phyloP scores from a whole-genome alignment of 306 rosid species.

The Urtica urens region DNA sequence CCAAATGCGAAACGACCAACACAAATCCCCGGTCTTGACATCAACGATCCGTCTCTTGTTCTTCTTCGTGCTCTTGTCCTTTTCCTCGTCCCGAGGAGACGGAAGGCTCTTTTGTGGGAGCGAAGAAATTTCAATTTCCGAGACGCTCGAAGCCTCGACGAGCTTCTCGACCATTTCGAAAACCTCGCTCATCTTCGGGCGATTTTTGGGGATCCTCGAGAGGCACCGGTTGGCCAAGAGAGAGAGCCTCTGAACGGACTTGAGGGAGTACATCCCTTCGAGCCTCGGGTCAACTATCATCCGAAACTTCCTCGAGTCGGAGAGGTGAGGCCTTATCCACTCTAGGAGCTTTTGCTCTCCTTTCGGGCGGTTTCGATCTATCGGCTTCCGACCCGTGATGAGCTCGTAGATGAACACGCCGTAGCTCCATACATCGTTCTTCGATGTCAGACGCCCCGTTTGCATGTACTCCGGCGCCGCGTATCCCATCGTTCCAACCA shows the following conservation, averaged over 20 bases:
- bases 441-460: conserved; percentile 81
- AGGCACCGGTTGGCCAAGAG: conserved; percentile 71
- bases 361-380: conserved; percentile 82
- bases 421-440: conserved; percentile 88
- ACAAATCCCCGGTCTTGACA: conserved; percentile 28
- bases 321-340: conserved; percentile 81
- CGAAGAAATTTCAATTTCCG: conserved; percentile 28
- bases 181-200: conserved; percentile 94
- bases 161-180: conserved; percentile 60
- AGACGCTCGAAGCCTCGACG: conserved; percentile 25
- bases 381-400: conserved; percentile 84
- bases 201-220: conserved; percentile 65
- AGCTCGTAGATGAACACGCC: conserved; percentile 96
- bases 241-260: conserved; percentile 64
- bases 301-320: conserved; percentile 64
- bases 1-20: conserved; percentile 48
- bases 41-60: conserved; percentile 36
- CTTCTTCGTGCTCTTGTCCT: conserved; percentile 18
- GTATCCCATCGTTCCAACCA: conserved; percentile 94
- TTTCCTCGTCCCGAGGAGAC: conserved; percentile 26
- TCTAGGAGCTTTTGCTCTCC: conserved; percentile 90
- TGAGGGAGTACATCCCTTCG: conserved; percentile 53
- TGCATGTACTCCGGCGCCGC: conserved; percentile 94
- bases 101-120: conserved; percentile 33
- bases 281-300: conserved; percentile 82